These are phyloP conservation scores for Aspergillus chevalieri DNA, from an alignment of 2,329 filamentous ascomycete species.

Conservation along the genomic window DNA sequence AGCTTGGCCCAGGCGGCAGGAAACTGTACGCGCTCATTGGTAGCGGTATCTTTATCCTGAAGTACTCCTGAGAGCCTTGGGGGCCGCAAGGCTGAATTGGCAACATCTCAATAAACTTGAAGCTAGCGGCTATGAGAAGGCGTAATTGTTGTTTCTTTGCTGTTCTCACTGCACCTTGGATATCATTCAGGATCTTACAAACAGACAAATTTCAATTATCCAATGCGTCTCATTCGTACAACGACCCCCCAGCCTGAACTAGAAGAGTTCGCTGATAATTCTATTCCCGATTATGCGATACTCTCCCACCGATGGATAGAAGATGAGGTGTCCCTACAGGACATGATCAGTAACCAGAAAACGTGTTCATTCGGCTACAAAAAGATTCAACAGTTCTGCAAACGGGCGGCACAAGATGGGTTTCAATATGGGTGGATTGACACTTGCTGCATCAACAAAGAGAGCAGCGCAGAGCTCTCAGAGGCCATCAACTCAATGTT, in stretches of 20 bases:
- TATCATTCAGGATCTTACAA: no score
- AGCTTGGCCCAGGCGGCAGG: no score
- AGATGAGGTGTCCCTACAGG: conserved; percentile 18
- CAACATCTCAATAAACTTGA: no score
- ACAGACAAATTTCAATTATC: no score
- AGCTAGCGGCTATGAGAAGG: no score
- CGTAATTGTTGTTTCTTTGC: no score
- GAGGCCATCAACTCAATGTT: conserved; percentile 27
- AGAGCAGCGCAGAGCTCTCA: conserved; percentile 28
- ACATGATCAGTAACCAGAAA: conserved; percentile 1
- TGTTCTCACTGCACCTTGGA: no score
- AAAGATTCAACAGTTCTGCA: neutral
- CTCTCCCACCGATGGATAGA: conserved; percentile 19
- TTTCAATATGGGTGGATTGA: conserved; percentile 32
- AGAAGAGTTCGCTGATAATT: neutral
- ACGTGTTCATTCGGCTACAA: conserved; percentile 4
- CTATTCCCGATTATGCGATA: conserved; percentile 14
- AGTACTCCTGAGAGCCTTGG: no score
- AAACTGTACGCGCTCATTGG: no score
- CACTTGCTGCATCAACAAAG: conserved; percentile 37
- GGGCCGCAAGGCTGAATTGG: no score
- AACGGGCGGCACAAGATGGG: neutral
- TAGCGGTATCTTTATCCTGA: no score
- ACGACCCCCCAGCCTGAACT: neutral
- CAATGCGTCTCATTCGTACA: neutral